These are phyloP conservation scores for Debaryomyces sp. DNA, from an alignment of 1,139 yeast species.

Conservation along the genomic window DNA sequence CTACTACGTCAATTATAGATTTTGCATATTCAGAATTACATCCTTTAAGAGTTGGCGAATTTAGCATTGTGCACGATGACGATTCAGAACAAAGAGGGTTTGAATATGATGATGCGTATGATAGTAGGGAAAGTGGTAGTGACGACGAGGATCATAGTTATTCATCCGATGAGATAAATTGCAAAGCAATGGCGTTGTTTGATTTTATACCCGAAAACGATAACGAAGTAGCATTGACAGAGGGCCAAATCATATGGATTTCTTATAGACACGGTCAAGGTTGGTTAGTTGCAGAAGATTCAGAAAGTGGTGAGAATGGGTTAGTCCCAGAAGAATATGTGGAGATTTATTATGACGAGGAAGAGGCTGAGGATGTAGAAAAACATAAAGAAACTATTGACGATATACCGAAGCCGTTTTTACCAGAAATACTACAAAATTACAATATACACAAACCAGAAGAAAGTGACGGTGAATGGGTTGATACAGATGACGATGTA, in stretches of 20 bases:
- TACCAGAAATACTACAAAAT: conserved; percentile 43
- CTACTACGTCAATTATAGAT: conserved; percentile 60
- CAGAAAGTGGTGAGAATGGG: conserved; percentile 80
- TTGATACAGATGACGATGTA: conserved; percentile 33
- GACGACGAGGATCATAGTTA: conserved; percentile 16
- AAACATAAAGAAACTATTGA: conserved; percentile 15
- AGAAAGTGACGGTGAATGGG: conserved; percentile 39
- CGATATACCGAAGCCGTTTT: conserved; percentile 50
- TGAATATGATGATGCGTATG: conserved; percentile 8
- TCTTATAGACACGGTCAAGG: conserved; percentile 96
- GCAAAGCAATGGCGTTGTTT: conserved; percentile 80
- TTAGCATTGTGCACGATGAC: conserved; percentile 15
- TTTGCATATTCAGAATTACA: conserved; percentile 72
- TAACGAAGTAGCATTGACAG: conserved; percentile 77
- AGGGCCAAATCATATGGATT: conserved; percentile 85
- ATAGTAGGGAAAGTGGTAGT: conserved; percentile 18
- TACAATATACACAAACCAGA: conserved; percentile 13
- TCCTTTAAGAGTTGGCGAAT: conserved; percentile 65
- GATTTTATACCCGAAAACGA: conserved; percentile 93
- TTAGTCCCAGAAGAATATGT: conserved; percentile 96
- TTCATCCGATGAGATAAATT: conserved; percentile 43
- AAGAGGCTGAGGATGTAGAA: conserved; percentile 18
- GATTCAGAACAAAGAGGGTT: conserved; percentile 13
- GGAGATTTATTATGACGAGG: conserved; percentile 46
- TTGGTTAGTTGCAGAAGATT: conserved; percentile 94